Conservation (phyloP, 208 protist genomes). For the Lotmaria passim region DNA sequence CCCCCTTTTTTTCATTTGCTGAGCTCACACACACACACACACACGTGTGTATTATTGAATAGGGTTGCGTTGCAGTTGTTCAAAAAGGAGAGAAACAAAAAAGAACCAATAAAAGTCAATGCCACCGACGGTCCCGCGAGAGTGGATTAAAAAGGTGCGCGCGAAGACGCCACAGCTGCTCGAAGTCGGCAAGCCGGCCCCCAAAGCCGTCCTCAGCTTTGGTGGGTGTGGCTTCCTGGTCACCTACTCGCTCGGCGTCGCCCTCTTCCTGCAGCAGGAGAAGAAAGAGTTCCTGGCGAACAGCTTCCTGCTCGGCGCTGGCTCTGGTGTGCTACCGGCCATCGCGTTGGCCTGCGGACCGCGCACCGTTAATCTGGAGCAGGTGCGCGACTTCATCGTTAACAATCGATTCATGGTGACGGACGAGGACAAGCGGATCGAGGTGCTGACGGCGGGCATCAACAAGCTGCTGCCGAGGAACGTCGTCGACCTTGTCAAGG, state of each 20-base stretch:
- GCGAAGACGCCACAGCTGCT: constrained; percentile 84
- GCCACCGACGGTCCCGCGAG: constrained; percentile 65
- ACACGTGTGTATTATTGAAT: too few species aligned
- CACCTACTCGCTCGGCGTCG: constrained; percentile 88
- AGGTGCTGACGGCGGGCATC: constrained; percentile 71
- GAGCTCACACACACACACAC: too few species aligned
- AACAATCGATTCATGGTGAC: constrained; percentile 81
- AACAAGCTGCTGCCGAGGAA: constrained; percentile 79
- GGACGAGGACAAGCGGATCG: constrained; percentile 75
- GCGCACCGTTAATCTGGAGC: constrained; percentile 71
- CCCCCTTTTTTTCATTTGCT: neutral
- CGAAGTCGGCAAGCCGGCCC: constrained; percentile 81
- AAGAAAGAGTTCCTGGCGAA: constrained; percentile 76
- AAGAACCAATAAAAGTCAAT: constrained; percentile 17
- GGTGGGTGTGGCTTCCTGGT: constrained; percentile 87
- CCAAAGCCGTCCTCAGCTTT: constrained; percentile 87
- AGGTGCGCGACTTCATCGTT: constrained; percentile 81
- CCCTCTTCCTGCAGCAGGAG: constrained; percentile 88
- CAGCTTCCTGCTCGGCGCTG: constrained; percentile 82
- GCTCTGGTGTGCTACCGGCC: constrained; percentile 81
- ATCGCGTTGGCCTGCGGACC: constrained; percentile 82
- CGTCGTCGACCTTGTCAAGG: constrained; percentile 72
- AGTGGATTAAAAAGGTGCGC: constrained; percentile 79
- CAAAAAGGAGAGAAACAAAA: neutral
- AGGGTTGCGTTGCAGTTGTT: too few species aligned